Base-by-base conservation (phyloP, 331 rosid genomes). In the Prunus yedoensis region DNA sequence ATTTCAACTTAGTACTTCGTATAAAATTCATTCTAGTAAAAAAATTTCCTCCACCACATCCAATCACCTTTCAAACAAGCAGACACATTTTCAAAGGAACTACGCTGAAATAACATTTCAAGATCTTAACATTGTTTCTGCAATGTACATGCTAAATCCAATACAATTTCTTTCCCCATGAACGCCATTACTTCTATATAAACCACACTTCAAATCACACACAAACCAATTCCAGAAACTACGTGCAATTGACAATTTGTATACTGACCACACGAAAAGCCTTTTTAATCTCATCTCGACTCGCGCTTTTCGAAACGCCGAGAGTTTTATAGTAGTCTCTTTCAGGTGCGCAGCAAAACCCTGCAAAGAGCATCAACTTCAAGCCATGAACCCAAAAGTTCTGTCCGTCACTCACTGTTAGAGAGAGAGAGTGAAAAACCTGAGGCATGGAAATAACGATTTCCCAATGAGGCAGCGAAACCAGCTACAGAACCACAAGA, bases 231-330 rank as follows among this genome's bases (percentile, higher is more conserved):
- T 18, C n/a, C n/a, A 8, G 6, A 50, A 52, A 43, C 71, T 74
- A 17, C 7, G 28, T 7, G 43, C n/a, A 49, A 69, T 18, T 57
- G 51, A 8, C 7, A 38, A 28, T 20, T 41, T 9, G 10, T 15
- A 52, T 60, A 85, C 98, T 83, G 75, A 95, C 99, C 81, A 25
- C 77, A 78, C 83, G 91, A 81, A 82, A 95, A 3, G 96, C 96
- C 77, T 85, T 95, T 73, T 90, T 89, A 59, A 95, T 87, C 78
- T 90, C 97, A 10, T 90, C 92, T 68, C 87, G 84, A 81, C 85
- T 87, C 21, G 99, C 96, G 77, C 78, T 82, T 61, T 74, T 81
- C 59, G 87, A 60, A 88, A 95, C 83, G 66, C 92, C 94, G 2
- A 95, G 97, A 82, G 85, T 75, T 73, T 74, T 81, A 62, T 95